phyloP scores from a whole-genome alignment of 495 filamentous ascomycete genomes.

The Penicillium cinerascens region DNA sequence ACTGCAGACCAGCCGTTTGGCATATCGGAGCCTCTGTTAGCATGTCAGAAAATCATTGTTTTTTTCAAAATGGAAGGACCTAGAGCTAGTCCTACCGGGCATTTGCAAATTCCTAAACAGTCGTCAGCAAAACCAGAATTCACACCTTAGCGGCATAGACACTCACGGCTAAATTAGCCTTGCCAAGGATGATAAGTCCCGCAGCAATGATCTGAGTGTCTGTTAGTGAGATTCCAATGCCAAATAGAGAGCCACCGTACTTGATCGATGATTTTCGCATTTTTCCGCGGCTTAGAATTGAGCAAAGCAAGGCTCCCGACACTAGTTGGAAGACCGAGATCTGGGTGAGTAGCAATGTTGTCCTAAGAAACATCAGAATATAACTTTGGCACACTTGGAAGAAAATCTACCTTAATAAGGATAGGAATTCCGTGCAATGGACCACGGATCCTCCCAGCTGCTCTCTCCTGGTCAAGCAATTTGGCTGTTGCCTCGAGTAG shows the following conservation, averaged over 20 bases:
- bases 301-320: conserved; percentile 36
- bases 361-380: conserved; percentile 14
- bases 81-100: neutral
- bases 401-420: conserved; percentile 25
- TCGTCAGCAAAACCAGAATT: neutral
- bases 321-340: conserved; percentile 46
- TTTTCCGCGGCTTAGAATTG: conserved; percentile 22
- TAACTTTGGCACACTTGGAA: neutral
- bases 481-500: conserved; percentile 27
- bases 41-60: conserved; percentile 16
- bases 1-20: conserved; percentile 43
- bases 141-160: neutral
- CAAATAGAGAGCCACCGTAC: neutral
- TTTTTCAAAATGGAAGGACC: neutral
- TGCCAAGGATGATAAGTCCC: conserved; percentile 47
- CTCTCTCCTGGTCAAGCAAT: conserved; percentile 22
- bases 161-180: conserved; percentile 38
- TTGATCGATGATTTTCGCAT: conserved; percentile 27
- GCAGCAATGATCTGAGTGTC: conserved; percentile 31
- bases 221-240: neutral
- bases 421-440: conserved; percentile 29
- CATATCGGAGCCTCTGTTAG: conserved; percentile 25
- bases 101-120: conserved; percentile 11
- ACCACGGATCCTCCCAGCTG: conserved; percentile 14
- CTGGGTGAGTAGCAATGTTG: conserved; percentile 32